These are phyloP conservation scores for Linnemannia hyalina DNA, from an alignment of 192 early-diverging fungal genomes.

Conservation along the genomic window DNA sequence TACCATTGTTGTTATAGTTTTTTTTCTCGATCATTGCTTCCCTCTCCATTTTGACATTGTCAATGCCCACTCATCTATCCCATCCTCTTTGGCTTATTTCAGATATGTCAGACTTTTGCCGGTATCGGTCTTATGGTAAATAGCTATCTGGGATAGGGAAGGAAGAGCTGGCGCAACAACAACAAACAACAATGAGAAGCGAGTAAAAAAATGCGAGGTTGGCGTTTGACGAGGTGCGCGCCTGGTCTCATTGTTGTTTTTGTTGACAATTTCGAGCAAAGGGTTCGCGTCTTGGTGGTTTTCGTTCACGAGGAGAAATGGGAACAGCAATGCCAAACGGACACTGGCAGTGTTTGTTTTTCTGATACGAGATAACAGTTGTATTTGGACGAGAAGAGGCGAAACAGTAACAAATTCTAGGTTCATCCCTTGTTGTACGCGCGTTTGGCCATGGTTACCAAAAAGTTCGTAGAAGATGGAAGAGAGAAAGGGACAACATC, in stretches of 20 bases:
- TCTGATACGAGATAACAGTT: not conserved
- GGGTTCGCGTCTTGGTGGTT: not conserved
- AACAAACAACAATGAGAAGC: not conserved
- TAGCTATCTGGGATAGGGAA: not conserved
- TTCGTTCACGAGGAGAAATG: not conserved
- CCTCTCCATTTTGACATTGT: not conserved
- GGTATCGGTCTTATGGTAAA: not conserved
- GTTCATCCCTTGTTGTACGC: not conserved
- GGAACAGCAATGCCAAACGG: not conserved
- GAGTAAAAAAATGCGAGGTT: not conserved
- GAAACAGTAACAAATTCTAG: not conserved
- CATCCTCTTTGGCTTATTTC: not conserved
- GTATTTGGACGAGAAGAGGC: not conserved
- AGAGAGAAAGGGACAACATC: not conserved
- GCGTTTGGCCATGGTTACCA: not conserved
- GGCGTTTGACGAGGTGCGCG: not conserved
- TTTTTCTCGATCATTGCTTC: not conserved
- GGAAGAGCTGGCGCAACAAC: not conserved
- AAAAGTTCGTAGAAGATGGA: not conserved
- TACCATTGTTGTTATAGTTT: not conserved
- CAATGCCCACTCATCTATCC: not conserved
- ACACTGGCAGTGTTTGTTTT: not conserved
- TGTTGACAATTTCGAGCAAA: not conserved
- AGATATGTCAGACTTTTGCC: constrained; percentile 3
- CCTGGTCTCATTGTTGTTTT: not conserved